Conservation (phyloP, 257 asterid genomes). For the Nicotiana tabacum region DNA sequence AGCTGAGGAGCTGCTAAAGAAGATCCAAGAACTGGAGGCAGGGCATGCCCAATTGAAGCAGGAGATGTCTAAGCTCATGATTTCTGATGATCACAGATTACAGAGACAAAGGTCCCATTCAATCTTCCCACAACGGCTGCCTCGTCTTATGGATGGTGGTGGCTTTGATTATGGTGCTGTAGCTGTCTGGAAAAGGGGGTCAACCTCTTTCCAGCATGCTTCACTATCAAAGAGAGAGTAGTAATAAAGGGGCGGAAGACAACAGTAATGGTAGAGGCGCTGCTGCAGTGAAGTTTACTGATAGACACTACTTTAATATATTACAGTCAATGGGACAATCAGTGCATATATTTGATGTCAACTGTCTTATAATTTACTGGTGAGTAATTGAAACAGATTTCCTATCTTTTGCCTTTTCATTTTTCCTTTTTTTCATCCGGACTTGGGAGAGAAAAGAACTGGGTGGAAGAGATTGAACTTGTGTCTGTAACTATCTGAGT, state of each 20-base stretch:
- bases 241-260: constrained; percentile 16
- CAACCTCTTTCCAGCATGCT: constrained; percentile 58
- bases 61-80: constrained; percentile 63
- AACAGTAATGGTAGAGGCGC: constrained; percentile 27
- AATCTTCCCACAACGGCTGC: constrained; percentile 65
- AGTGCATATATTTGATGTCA: constrained; percentile 64
- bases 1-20: constrained; percentile 81
- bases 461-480: neutral
- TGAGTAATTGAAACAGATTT: constrained; percentile 28
- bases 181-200: constrained; percentile 61
- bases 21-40: constrained; percentile 71
- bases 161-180: constrained; percentile 31
- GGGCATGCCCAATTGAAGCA: constrained; percentile 76
- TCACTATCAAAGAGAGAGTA: constrained; percentile 80
- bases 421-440: neutral
- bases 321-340: constrained; percentile 92
- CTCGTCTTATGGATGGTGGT: constrained; percentile 23
- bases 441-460: neutral
- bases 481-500: neutral
- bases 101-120: constrained; percentile 70
- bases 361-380: constrained; percentile 75
- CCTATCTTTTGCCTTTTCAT: neutral
- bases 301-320: constrained; percentile 69
- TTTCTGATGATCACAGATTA: constrained; percentile 23
- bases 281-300: constrained; percentile 55